Conservation (phyloP, 2,329 filamentous ascomycete genomes). For the Plenodomus lindquistii region DNA sequence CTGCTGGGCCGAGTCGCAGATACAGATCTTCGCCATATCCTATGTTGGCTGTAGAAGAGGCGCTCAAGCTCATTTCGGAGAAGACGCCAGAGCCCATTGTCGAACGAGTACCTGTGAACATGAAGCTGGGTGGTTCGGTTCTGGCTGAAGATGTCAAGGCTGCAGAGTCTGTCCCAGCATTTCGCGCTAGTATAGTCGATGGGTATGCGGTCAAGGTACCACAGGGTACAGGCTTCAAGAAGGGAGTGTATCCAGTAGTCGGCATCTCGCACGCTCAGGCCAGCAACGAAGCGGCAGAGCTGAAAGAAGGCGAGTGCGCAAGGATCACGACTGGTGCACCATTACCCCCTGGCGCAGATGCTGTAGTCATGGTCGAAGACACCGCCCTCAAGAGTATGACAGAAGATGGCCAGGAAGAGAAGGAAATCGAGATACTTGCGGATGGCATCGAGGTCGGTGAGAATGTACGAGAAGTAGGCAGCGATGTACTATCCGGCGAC, state of each 20-base stretch:
- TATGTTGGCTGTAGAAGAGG: constrained; percentile 85
- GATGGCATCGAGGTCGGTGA: constrained; percentile 75
- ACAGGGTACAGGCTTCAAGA: constrained; percentile 55
- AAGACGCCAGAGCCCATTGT: constrained; percentile 69
- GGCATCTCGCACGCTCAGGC: constrained; percentile 85
- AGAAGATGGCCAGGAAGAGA: constrained; percentile 81
- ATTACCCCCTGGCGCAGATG: constrained; percentile 82
- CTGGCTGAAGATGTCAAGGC: constrained; percentile 83
- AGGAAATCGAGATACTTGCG: constrained; percentile 83
- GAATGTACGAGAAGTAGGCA: constrained; percentile 89
- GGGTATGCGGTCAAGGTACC: constrained; percentile 71
- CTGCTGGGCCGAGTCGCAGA: constrained; percentile 65
- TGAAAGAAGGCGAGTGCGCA: constrained; percentile 76
- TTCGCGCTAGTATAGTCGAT: constrained; percentile 94
- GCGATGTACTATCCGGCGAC: constrained; percentile 73
- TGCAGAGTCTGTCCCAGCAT: constrained; percentile 83
- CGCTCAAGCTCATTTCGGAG: constrained; percentile 71
- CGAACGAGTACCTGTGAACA: constrained; percentile 63
- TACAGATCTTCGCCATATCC: constrained; percentile 88
- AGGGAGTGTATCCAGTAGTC: constrained; percentile 82
- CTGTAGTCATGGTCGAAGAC: constrained; percentile 97
- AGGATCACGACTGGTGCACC: constrained; percentile 95
- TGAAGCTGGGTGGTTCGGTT: constrained; percentile 72
- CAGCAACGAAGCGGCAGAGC: constrained; percentile 60
- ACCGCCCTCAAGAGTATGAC: constrained; percentile 77